Percentiles rank a stretch among this genome's conserved stretches.
Conservation (phyloP, 108 stramenopile species). For the Fistulifera pelliculosa region DNA sequence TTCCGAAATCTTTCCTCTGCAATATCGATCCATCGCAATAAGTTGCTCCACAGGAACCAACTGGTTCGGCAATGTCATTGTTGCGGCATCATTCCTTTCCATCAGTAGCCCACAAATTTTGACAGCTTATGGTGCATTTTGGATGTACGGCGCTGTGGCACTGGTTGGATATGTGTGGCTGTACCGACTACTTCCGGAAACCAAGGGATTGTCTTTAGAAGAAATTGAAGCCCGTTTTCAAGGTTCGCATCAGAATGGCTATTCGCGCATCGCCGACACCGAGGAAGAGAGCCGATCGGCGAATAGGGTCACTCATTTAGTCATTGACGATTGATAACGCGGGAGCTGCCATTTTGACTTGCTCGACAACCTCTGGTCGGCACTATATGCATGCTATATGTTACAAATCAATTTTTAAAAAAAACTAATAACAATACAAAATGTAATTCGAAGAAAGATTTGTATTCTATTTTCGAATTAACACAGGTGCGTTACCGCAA, state of each 20-base stretch:
- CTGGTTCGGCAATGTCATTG: slow-evolving; percentile 70
- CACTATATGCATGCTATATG: too few relatives aligned
- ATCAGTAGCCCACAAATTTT: slow-evolving; percentile 45
- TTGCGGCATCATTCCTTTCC: slow-evolving; percentile 69
- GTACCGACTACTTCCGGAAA: slow-evolving; percentile 62
- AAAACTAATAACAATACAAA: too few relatives aligned
- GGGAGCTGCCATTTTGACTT: too few relatives aligned
- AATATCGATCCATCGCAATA: slow-evolving; percentile 51
- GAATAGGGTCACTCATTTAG: too few relatives aligned
- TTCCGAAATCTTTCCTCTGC: slow-evolving; percentile 74
- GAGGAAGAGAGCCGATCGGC: too few relatives aligned
- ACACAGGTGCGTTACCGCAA: background rate
- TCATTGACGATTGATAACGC: too few relatives aligned
- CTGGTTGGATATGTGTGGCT: slow-evolving; percentile 55
- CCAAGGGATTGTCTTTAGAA: slow-evolving; percentile 71
- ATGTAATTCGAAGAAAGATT: too few relatives aligned
- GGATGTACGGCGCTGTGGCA: slow-evolving; percentile 52
- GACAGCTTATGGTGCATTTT: slow-evolving; percentile 70
- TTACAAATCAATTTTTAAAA: too few relatives aligned
- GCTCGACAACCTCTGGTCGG: too few relatives aligned
- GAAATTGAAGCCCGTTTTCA: slow-evolving; percentile 68
- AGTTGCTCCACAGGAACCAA: slow-evolving; percentile 59
- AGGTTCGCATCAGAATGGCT: too few relatives aligned
- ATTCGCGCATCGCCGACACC: too few relatives aligned
- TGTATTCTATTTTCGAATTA: too few relatives aligned